Conservation (phyloP, 2,329 filamentous ascomycete genomes). For the Thielaviopsis euricoi region DNA sequence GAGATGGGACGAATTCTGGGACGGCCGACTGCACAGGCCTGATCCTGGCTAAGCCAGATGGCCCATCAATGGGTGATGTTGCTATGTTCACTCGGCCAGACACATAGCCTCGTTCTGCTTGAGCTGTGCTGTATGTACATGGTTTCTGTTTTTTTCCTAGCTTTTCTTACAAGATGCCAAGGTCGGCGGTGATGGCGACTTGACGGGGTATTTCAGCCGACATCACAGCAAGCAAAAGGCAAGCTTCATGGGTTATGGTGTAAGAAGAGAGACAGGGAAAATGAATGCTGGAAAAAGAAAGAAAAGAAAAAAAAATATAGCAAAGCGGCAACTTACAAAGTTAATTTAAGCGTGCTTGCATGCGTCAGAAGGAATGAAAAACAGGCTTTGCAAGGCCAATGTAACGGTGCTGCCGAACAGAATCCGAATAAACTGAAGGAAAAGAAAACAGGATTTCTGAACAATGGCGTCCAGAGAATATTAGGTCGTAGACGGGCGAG, state of each 20-base stretch:
- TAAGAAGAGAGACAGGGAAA: too few species aligned
- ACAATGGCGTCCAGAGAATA: not conserved
- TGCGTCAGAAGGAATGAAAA: not conserved
- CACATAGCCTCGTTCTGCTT: too few species aligned
- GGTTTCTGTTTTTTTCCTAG: too few species aligned
- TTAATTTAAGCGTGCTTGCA: not conserved
- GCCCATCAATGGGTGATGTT: too few species aligned
- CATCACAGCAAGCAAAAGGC: not conserved
- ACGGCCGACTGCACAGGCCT: not conserved
- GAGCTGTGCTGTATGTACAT: too few species aligned
- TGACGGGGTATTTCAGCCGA: too few species aligned
- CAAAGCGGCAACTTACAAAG: not conserved
- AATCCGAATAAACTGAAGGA: not conserved
- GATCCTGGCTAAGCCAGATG: not conserved
- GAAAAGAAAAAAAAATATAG: not conserved
- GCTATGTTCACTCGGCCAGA: too few species aligned
- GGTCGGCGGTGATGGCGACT: too few species aligned
- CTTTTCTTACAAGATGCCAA: too few species aligned
- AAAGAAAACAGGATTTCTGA: not conserved
- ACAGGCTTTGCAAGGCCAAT: not conserved
- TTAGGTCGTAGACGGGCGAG: too few species aligned
- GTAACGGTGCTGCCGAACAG: not conserved
- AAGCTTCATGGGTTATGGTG: not conserved
- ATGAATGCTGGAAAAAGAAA: not conserved
- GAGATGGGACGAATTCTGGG: not conserved